These are phyloP conservation scores for Leccinellum albellum DNA, from an alignment of 768 basidiomycete genomes.

Conservation along the genomic window DNA sequence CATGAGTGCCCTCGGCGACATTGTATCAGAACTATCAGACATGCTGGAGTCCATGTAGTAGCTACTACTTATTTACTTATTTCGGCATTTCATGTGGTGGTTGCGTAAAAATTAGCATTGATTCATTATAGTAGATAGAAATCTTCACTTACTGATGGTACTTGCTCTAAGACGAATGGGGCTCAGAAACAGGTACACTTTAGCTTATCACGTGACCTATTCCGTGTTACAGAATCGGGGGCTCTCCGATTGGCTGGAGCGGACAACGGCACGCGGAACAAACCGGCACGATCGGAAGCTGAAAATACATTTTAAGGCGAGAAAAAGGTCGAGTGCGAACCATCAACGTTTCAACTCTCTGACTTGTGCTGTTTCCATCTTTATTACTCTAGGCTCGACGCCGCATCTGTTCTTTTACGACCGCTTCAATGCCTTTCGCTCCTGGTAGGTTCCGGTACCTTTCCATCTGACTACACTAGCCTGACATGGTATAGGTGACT, in stretches of 20 bases:
- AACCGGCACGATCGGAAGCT: slow-evolving; percentile 29
- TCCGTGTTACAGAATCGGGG: background rate
- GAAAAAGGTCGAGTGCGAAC: slow-evolving; percentile 8
- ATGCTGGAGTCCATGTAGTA: background rate
- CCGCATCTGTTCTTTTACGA: background rate
- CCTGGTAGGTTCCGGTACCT: slow-evolving; percentile 31
- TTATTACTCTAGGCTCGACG: slow-evolving; percentile 2
- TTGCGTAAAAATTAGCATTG: background rate
- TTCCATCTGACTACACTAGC: background rate
- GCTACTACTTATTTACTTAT: background rate
- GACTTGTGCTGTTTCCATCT: no score
- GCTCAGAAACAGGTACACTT: no score
- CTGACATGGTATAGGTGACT: slow-evolving; percentile 56
- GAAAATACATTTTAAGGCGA: slow-evolving; percentile 13
- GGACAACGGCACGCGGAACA: slow-evolving; percentile 15
- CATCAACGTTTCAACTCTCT: background rate
- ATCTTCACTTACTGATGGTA: no score
- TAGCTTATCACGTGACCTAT: background rate
- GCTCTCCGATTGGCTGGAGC: slow-evolving; percentile 21
- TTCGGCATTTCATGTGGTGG: background rate
- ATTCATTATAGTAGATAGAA: background rate
- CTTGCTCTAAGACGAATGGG: no score
- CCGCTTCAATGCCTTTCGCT: slow-evolving; percentile 39
- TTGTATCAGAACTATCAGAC: background rate
- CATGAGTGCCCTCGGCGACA: background rate